Evolutionary conservation across 768 basidiomycete species (phyloP).

Genomic region (Leucocoprinus sp.): DNA sequence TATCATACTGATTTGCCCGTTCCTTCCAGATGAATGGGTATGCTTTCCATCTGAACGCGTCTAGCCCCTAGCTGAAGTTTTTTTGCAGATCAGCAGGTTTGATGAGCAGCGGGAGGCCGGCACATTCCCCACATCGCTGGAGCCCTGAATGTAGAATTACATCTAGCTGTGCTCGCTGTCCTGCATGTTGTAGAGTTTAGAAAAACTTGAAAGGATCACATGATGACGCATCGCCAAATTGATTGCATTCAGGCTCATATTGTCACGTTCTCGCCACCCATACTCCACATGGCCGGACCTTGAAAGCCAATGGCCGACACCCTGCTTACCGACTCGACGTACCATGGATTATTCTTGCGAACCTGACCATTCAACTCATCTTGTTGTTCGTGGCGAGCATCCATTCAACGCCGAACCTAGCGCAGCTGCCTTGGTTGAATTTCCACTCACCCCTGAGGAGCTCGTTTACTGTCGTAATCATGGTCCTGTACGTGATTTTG

Average conservation of each 20-base stretch:
- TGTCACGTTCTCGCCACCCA: constrained; percentile 2
- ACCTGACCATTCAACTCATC: constrained; percentile 39
- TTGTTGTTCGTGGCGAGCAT: constrained; percentile 34
- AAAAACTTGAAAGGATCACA: constrained; percentile 11
- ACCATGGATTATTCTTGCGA: constrained; percentile 40
- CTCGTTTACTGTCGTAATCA: constrained; percentile 71
- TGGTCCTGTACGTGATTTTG: constrained; percentile 46
- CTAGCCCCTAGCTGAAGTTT: constrained; percentile 7
- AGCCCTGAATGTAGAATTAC: constrained; percentile 32
- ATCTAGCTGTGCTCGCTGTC: constrained; percentile 1
- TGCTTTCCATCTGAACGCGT: constrained; percentile 11
- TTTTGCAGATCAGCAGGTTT: constrained; percentile 67
- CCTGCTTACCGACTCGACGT: constrained; percentile 2
- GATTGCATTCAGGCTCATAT: background rate
- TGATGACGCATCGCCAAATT: constrained; percentile 11
- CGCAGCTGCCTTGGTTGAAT: constrained; percentile 46
- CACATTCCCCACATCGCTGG: constrained; percentile 87
- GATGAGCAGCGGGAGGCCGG: constrained; percentile 94
- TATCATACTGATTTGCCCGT: constrained; percentile 1
- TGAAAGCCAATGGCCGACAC: background rate
- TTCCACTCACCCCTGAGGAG: constrained; percentile 51
- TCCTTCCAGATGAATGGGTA: constrained; percentile 83
- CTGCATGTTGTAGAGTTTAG: background rate
- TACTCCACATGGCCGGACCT: constrained; percentile 9
- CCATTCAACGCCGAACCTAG: constrained; percentile 71